Conservation (phyloP, 2,329 filamentous ascomycete species). For the Microdochium nivale region DNA sequence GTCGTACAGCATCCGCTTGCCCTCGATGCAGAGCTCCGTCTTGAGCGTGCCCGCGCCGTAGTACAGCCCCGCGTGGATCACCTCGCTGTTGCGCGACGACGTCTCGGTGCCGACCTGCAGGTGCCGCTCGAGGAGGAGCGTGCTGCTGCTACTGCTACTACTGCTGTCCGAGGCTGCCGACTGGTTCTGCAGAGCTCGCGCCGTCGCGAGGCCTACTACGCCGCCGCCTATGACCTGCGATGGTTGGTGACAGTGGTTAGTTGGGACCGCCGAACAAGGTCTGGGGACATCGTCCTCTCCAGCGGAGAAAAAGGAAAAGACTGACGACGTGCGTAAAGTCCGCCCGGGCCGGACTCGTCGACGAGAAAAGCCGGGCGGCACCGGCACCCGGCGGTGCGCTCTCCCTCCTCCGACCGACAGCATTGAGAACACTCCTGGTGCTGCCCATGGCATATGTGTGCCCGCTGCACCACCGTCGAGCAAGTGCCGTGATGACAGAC, state of each 20-base stretch:
- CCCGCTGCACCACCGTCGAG: no score
- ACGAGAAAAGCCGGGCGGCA: background rate
- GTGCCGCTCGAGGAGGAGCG: conserved; percentile 77
- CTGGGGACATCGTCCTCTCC: no score
- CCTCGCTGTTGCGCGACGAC: conserved; percentile 85
- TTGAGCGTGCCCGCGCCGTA: conserved; percentile 73
- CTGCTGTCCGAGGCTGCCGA: conserved; percentile 46
- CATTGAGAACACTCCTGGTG: no score
- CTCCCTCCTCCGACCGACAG: no score
- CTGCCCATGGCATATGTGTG: no score
- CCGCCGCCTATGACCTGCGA: conserved; percentile 47
- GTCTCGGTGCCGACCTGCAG: conserved; percentile 72
- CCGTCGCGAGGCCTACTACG: conserved; percentile 72
- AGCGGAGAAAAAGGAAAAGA: conserved; percentile 2
- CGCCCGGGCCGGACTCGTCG: conserved; percentile 4
- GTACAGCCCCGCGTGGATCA: conserved; percentile 93
- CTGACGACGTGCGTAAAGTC: conserved; percentile 28
- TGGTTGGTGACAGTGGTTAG: background rate
- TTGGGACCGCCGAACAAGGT: no score
- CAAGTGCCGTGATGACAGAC: no score
- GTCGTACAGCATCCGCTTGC: conserved; percentile 68
- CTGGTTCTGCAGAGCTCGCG: background rate
- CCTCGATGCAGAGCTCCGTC: conserved; percentile 71
- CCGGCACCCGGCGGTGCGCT: background rate
- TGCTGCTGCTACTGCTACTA: no score